Base-by-base conservation (phyloP, 768 basidiomycete species). In the Lentinula sp. region DNA sequence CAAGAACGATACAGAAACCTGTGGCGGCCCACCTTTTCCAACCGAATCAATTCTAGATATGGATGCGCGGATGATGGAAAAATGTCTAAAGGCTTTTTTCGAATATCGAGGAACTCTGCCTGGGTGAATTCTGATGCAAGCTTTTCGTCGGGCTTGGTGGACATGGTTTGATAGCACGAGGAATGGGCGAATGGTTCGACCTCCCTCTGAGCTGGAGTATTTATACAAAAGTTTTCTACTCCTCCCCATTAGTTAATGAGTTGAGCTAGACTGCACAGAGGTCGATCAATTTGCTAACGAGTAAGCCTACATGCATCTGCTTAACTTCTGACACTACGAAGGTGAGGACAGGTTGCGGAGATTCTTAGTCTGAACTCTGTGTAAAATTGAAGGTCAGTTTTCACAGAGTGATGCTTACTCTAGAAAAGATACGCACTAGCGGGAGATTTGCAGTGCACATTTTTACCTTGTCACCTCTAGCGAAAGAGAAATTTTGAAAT, bases 1-100 rank as follows among this genome's bases (percentile, higher is more conserved):
- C 16, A 49, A 48, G 43, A 11, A 45, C 48, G 18, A 48, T 50
- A 13, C 59, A 40, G 43, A 53, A 18, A 21, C 9, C 23, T 4
- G 32, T 9, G 9, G 1, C n/a, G n/a, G 23, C 65, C 13, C 60
- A 77, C 81, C 73, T 80, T 82, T 59, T 80, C 79, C 10, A 82
- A 63, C 62, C 81, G 71, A n/a, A 80, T 78, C 21, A 82, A 69
- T 66, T 82, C 80, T 40, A 82, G 70, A 64, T 80, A 82, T 1
- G 80, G 77, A 21, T 74, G 70, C 15, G 72, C 49, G 16, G 60
- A 13, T 18, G 63, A 62, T 3, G 77, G 65, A 1, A 71, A 69
- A 13, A 75, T 59, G 16, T 66, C 68, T 31, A 78, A 71, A 45
- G 73, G 74, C 37, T 46, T 59, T 49, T 18, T 56, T 21, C 11